Percentiles rank a stretch among this genome's conserved stretches.
Evolutionary conservation across 768 basidiomycete genomes (phyloP).

Genomic region (Psilocybe cubensis): DNA sequence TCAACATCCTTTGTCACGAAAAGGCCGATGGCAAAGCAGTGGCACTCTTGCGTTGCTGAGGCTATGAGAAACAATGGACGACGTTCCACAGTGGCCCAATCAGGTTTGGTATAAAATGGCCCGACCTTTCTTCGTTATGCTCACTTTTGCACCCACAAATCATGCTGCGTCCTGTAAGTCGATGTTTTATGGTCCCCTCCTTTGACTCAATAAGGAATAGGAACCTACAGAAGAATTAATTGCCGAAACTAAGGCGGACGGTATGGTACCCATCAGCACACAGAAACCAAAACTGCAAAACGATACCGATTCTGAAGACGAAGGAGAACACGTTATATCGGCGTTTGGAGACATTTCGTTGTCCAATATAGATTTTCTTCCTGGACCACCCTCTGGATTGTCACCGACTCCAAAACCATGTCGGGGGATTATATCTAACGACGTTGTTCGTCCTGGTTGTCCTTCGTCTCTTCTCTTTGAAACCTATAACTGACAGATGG

Average conservation of each 20-base stretch:
- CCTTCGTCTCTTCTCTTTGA: neutral
- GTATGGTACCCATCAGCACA: neutral
- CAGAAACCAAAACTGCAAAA: no score
- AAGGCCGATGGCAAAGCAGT: neutral
- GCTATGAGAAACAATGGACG: neutral
- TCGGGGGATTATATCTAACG: neutral
- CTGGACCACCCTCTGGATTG: slow-evolving; percentile 28
- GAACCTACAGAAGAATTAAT: neutral
- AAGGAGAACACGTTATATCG: slow-evolving; percentile 41
- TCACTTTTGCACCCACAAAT: neutral
- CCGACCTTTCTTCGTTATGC: neutral
- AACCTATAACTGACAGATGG: slow-evolving; percentile 8
- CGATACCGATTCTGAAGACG: neutral
- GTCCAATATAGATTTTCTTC: slow-evolving; percentile 37
- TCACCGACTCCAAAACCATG: slow-evolving; percentile 19
- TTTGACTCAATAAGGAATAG: neutral
- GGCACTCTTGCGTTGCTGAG: neutral
- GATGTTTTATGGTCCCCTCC: neutral
- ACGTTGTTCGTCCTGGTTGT: slow-evolving; percentile 3
- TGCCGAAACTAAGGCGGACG: neutral
- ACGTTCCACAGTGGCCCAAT: neutral
- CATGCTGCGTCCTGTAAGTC: neutral
- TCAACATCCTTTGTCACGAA: neutral
- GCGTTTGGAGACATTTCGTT: slow-evolving; percentile 51
- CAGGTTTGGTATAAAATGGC: neutral